Conservation (phyloP, 768 basidiomycete genomes). For the Glaciozyma martinii region DNA sequence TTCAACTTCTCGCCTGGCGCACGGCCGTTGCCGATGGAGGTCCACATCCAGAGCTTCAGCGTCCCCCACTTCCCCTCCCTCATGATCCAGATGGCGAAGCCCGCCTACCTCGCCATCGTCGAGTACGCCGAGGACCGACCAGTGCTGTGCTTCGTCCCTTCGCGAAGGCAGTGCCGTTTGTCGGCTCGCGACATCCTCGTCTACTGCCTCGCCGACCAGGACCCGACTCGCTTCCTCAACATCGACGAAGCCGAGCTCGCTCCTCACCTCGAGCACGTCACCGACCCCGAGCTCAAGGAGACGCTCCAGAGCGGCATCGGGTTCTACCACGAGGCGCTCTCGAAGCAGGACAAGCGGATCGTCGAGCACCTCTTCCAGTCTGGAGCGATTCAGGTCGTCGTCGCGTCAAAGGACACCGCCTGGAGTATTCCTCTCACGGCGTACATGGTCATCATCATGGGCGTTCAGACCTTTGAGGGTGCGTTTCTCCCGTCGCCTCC, state of each 20-base stretch:
- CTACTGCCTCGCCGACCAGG: slow-evolving; percentile 79
- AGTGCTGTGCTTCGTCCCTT: slow-evolving; percentile 85
- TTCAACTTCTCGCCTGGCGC: slow-evolving; percentile 98
- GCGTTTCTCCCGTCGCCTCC: not conserved
- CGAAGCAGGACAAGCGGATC: slow-evolving; percentile 84
- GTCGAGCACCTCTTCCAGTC: slow-evolving; percentile 86
- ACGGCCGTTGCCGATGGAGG: slow-evolving; percentile 93
- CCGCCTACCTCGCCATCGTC: slow-evolving; percentile 82
- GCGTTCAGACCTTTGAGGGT: slow-evolving; percentile 82
- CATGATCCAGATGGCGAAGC: slow-evolving; percentile 99
- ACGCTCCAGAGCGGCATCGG: slow-evolving; percentile 82
- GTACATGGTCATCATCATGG: slow-evolving; percentile 99
- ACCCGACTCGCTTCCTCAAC: slow-evolving; percentile 78
- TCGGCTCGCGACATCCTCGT: slow-evolving; percentile 84
- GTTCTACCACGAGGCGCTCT: slow-evolving; percentile 88
- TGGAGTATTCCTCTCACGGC: slow-evolving; percentile 91
- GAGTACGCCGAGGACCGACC: slow-evolving; percentile 80
- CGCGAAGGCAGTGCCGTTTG: slow-evolving; percentile 82
- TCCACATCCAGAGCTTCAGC: slow-evolving; percentile 89
- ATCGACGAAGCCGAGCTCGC: slow-evolving; percentile 71
- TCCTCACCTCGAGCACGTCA: slow-evolving; percentile 77
- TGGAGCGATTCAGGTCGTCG: slow-evolving; percentile 86
- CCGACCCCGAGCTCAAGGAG: slow-evolving; percentile 65
- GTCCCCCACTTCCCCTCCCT: slow-evolving; percentile 97
- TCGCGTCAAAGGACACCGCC: slow-evolving; percentile 94